These are phyloP conservation scores for Metschnikowia orientalis DNA, from an alignment of 805 yeast species.

Conservation along the genomic window DNA sequence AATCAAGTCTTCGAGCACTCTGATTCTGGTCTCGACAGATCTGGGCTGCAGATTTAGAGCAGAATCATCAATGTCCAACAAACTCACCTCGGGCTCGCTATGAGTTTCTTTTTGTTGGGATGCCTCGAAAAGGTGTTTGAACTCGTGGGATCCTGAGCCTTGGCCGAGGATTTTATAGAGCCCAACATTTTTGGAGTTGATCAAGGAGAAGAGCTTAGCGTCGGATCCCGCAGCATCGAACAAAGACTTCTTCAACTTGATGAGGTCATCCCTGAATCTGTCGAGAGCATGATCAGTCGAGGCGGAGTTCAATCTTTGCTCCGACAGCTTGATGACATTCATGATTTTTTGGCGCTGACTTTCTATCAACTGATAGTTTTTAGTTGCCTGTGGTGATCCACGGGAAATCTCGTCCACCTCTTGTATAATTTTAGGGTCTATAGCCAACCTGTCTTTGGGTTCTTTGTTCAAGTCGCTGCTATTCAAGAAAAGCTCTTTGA, in stretches of 20 bases:
- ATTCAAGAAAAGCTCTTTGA: constrained; percentile 39
- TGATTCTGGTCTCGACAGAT: constrained; percentile 34
- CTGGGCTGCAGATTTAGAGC: constrained; percentile 20
- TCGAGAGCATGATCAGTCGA: constrained; percentile 7
- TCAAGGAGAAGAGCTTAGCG: constrained; percentile 45
- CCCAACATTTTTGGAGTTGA: constrained; percentile 29
- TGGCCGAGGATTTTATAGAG: constrained; percentile 28
- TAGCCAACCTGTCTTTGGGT: constrained; percentile 1
- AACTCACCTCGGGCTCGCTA: constrained; percentile 35
- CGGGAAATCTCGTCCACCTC: constrained; percentile 22
- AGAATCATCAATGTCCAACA: constrained; percentile 67
- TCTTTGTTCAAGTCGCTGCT: constrained; percentile 4
- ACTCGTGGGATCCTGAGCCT: constrained; percentile 41
- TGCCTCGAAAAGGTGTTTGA: constrained; percentile 28
- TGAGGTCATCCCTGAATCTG: constrained; percentile 48
- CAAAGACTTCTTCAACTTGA: constrained; percentile 54
- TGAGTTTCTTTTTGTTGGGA: constrained; percentile 5
- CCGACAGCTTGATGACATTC: constrained; percentile 32
- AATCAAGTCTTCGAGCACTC: constrained; percentile 50
- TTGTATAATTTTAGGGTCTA: constrained; percentile 8
- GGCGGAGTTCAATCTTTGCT: constrained; percentile 16
- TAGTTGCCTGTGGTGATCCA: constrained; percentile 29
- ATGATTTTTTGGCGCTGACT: constrained; percentile 35
- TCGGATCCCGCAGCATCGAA: constrained; percentile 62
- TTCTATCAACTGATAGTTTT: constrained; percentile 29